phyloP scores from a whole-genome alignment of 495 filamentous ascomycete genomes.

The Hypoxylon lenormandii region DNA sequence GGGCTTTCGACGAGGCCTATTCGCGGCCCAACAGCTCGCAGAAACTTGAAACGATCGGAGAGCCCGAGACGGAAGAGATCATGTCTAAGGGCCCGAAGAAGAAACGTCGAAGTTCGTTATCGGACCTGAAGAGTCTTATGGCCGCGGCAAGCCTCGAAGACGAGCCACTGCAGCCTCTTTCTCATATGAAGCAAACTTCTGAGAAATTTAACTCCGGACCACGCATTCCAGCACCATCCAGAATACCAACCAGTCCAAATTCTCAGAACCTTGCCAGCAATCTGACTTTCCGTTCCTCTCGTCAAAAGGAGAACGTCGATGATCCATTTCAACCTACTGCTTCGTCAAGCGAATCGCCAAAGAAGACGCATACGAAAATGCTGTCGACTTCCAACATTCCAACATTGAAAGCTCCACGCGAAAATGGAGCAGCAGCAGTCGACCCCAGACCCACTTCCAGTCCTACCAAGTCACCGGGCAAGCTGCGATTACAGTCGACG shows the following conservation, averaged over 20 bases:
- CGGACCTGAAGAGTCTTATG: slow-evolving; percentile 79
- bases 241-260: slow-evolving; percentile 59
- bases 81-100: slow-evolving; percentile 67
- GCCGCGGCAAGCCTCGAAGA: slow-evolving; percentile 60
- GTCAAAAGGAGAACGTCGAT: slow-evolving; percentile 59
- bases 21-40: slow-evolving; percentile 62
- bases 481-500: slow-evolving; percentile 86
- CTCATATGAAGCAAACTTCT: slow-evolving; percentile 67
- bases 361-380: slow-evolving; percentile 54
- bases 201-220: slow-evolving; percentile 67
- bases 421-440: slow-evolving; percentile 25
- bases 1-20: slow-evolving; percentile 68
- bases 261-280: slow-evolving; percentile 36
- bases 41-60: slow-evolving; percentile 63
- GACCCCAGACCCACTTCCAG: slow-evolving; percentile 55
- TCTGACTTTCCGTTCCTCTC: slow-evolving; percentile 49
- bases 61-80: slow-evolving; percentile 58
- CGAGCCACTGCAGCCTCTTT: slow-evolving; percentile 56
- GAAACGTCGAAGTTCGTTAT: slow-evolving; percentile 91
- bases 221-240: slow-evolving; percentile 55
- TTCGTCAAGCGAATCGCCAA: slow-evolving; percentile 30
- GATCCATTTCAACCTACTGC: slow-evolving; percentile 45
- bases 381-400: slow-evolving; percentile 63
- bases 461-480: slow-evolving; percentile 64
- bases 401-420: slow-evolving; percentile 55